Conservation (phyloP, 768 basidiomycete genomes). For the Pisolithus marmoratus region DNA sequence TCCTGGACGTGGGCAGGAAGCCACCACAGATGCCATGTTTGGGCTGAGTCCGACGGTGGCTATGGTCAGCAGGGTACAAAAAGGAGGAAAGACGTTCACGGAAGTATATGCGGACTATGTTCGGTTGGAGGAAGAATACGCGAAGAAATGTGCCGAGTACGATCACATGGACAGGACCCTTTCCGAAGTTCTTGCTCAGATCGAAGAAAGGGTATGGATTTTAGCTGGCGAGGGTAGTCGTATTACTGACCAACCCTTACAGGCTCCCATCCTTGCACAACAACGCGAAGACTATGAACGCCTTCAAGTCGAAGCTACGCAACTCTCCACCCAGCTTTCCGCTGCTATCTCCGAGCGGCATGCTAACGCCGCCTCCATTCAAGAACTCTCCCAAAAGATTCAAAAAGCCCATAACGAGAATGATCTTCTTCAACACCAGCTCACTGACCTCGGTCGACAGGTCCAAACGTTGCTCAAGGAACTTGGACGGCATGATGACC, state of each 20-base stretch:
- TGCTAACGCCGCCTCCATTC: constrained; percentile 44
- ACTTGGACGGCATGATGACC: constrained; percentile 76
- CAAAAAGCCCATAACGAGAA: constrained; percentile 54
- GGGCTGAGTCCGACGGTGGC: constrained; percentile 84
- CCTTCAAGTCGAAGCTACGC: constrained; percentile 69
- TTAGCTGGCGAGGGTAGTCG: neutral
- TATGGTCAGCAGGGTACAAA: constrained; percentile 76
- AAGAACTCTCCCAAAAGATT: constrained; percentile 61
- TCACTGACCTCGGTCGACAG: constrained; percentile 80
- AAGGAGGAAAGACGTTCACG: constrained; percentile 84
- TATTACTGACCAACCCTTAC: constrained; percentile 1
- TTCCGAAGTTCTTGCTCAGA: constrained; percentile 75
- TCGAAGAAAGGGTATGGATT: constrained; percentile 73
- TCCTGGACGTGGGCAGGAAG: constrained; percentile 41
- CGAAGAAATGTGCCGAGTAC: constrained; percentile 74
- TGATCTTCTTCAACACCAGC: constrained; percentile 65
- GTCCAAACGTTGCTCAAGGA: constrained; percentile 75
- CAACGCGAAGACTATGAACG: constrained; percentile 89
- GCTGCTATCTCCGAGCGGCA: constrained; percentile 76
- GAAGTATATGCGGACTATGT: constrained; percentile 92
- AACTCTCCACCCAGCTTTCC: constrained; percentile 76
- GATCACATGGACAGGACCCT: constrained; percentile 81
- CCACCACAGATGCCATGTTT: constrained; percentile 51
- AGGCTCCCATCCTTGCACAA: constrained; percentile 89
- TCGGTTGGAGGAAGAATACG: constrained; percentile 75